A percentile compares a stretch with the other conserved stretches of the same genome.
Conservation (phyloP, 179 eudicot species). For the Spinacia oleracea region DNA sequence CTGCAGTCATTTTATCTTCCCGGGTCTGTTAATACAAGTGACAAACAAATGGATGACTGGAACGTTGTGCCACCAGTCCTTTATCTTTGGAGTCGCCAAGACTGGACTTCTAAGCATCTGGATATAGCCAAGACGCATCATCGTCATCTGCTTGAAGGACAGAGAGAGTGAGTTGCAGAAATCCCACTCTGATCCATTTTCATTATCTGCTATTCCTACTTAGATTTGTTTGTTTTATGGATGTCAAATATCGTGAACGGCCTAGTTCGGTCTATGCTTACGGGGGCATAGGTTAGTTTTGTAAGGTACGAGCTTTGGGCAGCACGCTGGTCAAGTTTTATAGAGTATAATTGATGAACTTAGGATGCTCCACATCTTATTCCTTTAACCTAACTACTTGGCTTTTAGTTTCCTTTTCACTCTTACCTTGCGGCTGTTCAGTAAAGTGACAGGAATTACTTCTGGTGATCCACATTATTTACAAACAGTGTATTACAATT, state of each 20-base stretch:
- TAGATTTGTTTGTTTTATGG: neutral
- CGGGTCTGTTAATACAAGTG: slow-evolving; percentile 74
- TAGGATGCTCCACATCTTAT: neutral
- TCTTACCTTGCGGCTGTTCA: too few species aligned
- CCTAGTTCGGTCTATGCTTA: neutral
- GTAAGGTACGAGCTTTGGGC: neutral
- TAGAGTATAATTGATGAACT: neutral
- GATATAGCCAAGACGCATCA: slow-evolving; percentile 60
- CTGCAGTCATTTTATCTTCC: slow-evolving; percentile 91
- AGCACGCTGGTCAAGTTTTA: neutral
- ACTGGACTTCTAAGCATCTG: slow-evolving; percentile 65
- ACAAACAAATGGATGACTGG: slow-evolving; percentile 87
- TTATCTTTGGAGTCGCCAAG: slow-evolving; percentile 85
- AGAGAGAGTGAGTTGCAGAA: slow-evolving; percentile 27
- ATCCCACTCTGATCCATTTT: neutral
- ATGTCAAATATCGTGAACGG: neutral
- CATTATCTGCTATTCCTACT: neutral
- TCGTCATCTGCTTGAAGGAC: slow-evolving; percentile 48
- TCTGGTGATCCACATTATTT: too few species aligned
- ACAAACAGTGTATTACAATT: too few species aligned
- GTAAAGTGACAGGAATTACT: too few species aligned
- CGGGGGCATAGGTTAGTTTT: neutral
- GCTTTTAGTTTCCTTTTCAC: neutral
- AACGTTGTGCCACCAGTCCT: slow-evolving; percentile 62
- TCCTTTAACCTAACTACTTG: neutral